These are phyloP conservation scores for Fusarium sp. DNA, from an alignment of 2,329 filamentous ascomycete species.

Conservation along the genomic window DNA sequence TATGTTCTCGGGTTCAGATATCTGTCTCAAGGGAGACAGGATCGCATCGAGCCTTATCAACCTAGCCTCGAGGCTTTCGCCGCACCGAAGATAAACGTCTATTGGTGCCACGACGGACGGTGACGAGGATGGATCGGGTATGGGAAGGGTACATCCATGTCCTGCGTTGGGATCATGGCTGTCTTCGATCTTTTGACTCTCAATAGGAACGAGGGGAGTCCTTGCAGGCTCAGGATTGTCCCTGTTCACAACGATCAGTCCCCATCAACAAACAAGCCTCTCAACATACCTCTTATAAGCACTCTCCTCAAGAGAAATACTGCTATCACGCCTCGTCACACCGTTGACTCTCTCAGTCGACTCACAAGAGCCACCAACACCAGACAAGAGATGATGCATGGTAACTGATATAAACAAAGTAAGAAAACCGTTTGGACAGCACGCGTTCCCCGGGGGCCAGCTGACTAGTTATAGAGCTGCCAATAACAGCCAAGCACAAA, in stretches of 20 bases:
- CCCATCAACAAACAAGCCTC: not conserved
- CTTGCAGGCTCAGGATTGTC: not conserved
- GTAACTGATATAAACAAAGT: not conserved
- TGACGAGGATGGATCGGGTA: constrained; percentile 3
- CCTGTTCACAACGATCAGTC: constrained; percentile 16
- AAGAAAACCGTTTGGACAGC: not conserved
- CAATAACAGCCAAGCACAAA: not conserved
- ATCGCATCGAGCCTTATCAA: not conserved
- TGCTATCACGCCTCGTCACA: constrained; percentile 24
- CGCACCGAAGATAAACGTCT: constrained; percentile 23
- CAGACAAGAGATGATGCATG: constrained; percentile 31
- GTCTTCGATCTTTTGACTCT: not conserved
- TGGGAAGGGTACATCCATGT: constrained; percentile 11
- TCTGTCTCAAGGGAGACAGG: not conserved
- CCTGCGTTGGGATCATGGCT: not conserved
- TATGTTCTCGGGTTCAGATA: not conserved
- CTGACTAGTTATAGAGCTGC: constrained; percentile 19
- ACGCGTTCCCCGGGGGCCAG: constrained; percentile 2
- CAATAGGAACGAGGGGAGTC: not conserved
- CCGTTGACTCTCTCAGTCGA: not conserved
- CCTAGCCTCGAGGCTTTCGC: constrained; percentile 22
- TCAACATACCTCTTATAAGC: constrained; percentile 6
- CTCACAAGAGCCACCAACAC: constrained; percentile 30
- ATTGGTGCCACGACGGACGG: constrained; percentile 7
- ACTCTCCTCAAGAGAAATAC: constrained; percentile 36